Evolutionary conservation across 83 land plant genomes (phyloP).

Genomic region (Larix sibirica): DNA sequence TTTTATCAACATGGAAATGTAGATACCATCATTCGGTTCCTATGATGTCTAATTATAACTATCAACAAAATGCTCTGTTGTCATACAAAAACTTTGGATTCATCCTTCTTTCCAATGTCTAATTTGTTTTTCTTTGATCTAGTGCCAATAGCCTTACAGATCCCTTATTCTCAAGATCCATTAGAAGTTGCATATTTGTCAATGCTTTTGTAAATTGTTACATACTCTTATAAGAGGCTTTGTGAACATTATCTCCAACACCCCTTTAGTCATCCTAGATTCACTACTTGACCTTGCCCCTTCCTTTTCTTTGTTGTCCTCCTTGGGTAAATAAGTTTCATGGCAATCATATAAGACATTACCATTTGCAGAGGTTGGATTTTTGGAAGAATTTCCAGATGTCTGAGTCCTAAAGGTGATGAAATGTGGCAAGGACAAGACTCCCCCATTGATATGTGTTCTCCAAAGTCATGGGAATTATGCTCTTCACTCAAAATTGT

Average conservation of each 20-base stretch:
- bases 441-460: slow-evolving; percentile 22
- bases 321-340: background rate
- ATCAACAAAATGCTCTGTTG: slow-evolving; percentile 73
- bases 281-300: slow-evolving; percentile 2
- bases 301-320: slow-evolving; percentile 11
- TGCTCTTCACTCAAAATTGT: slow-evolving; percentile 52
- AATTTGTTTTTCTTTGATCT: slow-evolving; percentile 16
- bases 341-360: background rate
- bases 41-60: background rate
- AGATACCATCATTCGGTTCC: background rate
- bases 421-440: slow-evolving; percentile 15
- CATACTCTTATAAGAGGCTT: slow-evolving; percentile 63
- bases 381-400: slow-evolving; percentile 19
- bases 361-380: slow-evolving; percentile 33
- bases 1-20: background rate
- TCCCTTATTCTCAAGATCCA: slow-evolving; percentile 42
- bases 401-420: slow-evolving; percentile 9
- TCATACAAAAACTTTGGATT: slow-evolving; percentile 74
- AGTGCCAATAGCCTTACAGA: slow-evolving; percentile 22
- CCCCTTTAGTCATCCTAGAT: background rate
- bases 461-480: slow-evolving; percentile 30
- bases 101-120: slow-evolving; percentile 43
- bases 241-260: slow-evolving; percentile 28
- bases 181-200: slow-evolving; percentile 77
- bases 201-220: slow-evolving; percentile 79